These are phyloP conservation scores for Botrytis deweyae DNA, from an alignment of 2,329 filamentous ascomycete genomes.

Conservation along the genomic window DNA sequence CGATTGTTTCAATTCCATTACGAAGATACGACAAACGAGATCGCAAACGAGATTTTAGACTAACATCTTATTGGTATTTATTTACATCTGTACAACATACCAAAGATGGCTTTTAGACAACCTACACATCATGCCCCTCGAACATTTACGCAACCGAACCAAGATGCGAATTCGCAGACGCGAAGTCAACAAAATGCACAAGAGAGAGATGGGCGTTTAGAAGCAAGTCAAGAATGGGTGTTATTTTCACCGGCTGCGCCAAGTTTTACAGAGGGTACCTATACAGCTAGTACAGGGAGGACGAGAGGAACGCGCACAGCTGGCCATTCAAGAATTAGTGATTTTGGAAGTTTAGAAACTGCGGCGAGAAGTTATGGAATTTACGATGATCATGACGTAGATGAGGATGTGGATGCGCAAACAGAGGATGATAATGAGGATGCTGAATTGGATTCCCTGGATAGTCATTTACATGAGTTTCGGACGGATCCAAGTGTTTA, in stretches of 20 bases:
- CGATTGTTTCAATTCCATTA: neutral
- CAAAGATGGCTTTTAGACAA: slow-evolving; percentile 23
- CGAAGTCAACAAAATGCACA: slow-evolving; percentile 30
- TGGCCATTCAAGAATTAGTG: slow-evolving; percentile 72
- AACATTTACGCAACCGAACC: slow-evolving; percentile 44
- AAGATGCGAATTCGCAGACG: slow-evolving; percentile 36
- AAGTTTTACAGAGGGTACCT: slow-evolving; percentile 66
- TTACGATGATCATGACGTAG: slow-evolving; percentile 56
- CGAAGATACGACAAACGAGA: slow-evolving; percentile 4
- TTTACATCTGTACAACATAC: neutral
- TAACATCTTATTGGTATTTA: neutral
- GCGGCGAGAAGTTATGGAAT: slow-evolving; percentile 59
- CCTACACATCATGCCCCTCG: slow-evolving; percentile 43
- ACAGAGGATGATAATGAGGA: slow-evolving; percentile 57
- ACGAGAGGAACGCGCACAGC: slow-evolving; percentile 59
- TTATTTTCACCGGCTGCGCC: slow-evolving; percentile 79
- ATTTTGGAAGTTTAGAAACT: slow-evolving; percentile 76
- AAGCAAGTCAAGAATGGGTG: slow-evolving; percentile 91
- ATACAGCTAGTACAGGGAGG: slow-evolving; percentile 62
- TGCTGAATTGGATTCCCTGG: slow-evolving; percentile 85
- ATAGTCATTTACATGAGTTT: slow-evolving; percentile 88
- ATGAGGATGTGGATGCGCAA: slow-evolving; percentile 53
- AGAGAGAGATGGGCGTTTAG: slow-evolving; percentile 42
- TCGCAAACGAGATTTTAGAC: neutral
- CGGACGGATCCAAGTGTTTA: slow-evolving; percentile 53